These are phyloP conservation scores for Colletotrichum tofieldiae DNA, from an alignment of 2,329 filamentous ascomycete genomes.

Conservation along the genomic window DNA sequence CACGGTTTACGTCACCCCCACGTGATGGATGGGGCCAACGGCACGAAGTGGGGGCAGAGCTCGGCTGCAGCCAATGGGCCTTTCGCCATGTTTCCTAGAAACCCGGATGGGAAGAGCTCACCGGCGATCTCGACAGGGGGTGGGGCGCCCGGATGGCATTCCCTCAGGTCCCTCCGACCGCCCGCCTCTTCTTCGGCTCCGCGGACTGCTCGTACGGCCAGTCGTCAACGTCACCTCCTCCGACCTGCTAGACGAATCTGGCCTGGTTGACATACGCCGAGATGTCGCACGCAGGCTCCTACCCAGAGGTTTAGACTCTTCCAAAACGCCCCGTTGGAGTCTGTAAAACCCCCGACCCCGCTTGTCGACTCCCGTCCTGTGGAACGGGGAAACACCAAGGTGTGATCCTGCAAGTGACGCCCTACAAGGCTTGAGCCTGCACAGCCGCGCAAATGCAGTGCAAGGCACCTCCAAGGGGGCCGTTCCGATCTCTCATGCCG, in stretches of 20 bases:
- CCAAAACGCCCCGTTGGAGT: not conserved
- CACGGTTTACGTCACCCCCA: constrained; percentile 38
- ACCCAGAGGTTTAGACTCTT: not conserved
- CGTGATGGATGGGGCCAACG: constrained; percentile 24
- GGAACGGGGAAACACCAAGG: not conserved
- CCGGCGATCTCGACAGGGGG: constrained; percentile 21
- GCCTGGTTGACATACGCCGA: not conserved
- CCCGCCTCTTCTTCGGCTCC: constrained; percentile 16
- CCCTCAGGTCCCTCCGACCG: not conserved
- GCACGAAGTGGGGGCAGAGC: not conserved
- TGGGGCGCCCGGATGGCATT: not conserved
- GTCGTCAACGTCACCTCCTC: constrained; percentile 4
- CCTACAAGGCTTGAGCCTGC: constrained; percentile 21
- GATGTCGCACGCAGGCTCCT: not conserved
- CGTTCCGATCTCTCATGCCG: constrained; percentile 12
- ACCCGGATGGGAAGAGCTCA: constrained; percentile 20
- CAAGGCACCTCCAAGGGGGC: not conserved
- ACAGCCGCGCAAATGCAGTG: constrained; percentile 7
- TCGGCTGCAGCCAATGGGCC: not conserved
- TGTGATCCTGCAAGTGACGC: not conserved
- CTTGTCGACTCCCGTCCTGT: constrained; percentile 3
- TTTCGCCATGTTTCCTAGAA: not conserved
- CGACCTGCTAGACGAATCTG: not conserved
- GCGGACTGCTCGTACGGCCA: not conserved
- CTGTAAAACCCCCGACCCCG: not conserved